Conservation (phyloP, 2,329 filamentous ascomycete genomes). For the Pseudonectria foliicola region DNA sequence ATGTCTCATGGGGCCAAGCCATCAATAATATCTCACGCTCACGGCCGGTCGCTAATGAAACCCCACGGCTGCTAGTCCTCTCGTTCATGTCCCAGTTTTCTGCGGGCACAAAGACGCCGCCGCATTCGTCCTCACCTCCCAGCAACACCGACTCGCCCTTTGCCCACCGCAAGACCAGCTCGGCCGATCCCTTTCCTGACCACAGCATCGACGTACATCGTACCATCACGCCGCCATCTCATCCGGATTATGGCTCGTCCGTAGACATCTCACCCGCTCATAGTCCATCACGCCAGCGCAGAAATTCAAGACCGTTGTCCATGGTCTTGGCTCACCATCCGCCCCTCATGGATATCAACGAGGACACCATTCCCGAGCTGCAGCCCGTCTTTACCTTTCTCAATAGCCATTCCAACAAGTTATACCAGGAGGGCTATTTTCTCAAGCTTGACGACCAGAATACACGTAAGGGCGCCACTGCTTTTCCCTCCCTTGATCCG, state of each 20-base stretch:
- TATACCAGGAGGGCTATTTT: slow-evolving; percentile 98
- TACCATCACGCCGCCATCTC: slow-evolving; percentile 32
- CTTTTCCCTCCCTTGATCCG: slow-evolving; percentile 3
- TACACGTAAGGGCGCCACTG: slow-evolving; percentile 49
- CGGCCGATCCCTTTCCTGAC: slow-evolving; percentile 28
- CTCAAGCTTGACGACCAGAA: slow-evolving; percentile 95
- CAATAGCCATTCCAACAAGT: slow-evolving; percentile 91
- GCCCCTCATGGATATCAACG: slow-evolving; percentile 74
- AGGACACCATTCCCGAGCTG: slow-evolving; percentile 85
- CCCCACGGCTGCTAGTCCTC: slow-evolving; percentile 50
- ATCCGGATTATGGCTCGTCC: slow-evolving; percentile 36
- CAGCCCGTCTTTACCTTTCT: slow-evolving; percentile 90
- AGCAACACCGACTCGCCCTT: slow-evolving; percentile 26
- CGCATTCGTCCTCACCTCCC: slow-evolving; percentile 38
- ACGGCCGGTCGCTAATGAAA: slow-evolving; percentile 18
- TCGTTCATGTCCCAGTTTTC: slow-evolving; percentile 85
- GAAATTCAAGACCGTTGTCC: slow-evolving; percentile 65
- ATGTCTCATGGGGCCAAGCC: slow-evolving; percentile 6
- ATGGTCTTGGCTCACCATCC: slow-evolving; percentile 83
- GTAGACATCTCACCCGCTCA: slow-evolving; percentile 36
- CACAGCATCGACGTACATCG: slow-evolving; percentile 31
- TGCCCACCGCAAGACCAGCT: slow-evolving; percentile 24
- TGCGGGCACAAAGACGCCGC: slow-evolving; percentile 38
- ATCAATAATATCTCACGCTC: slow-evolving; percentile 20
- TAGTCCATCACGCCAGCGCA: slow-evolving; percentile 38